These are phyloP conservation scores for Lolium perenne DNA, from an alignment of 176 grass and related monocot genomes.

Conservation along the genomic window DNA sequence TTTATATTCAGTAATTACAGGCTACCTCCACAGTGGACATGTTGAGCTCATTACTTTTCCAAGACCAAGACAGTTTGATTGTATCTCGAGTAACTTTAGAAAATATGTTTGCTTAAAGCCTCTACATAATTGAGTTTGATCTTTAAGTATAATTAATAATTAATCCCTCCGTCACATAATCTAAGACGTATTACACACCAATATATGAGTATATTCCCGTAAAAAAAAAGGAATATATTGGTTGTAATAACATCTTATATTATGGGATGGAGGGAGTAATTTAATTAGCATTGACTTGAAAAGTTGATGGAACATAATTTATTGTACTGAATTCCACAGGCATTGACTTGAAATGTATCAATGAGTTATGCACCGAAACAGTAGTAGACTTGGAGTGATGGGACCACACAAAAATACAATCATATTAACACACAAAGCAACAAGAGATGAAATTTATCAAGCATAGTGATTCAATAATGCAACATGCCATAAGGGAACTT, in stretches of 20 bases:
- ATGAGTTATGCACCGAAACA: not conserved
- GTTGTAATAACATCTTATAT: too few relatives aligned
- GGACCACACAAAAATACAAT: not conserved
- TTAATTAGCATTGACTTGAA: not conserved
- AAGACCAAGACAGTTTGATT: slow-evolving; percentile 4
- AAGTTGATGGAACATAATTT: not conserved
- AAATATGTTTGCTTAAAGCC: slow-evolving; percentile 6
- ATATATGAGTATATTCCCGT: too few relatives aligned
- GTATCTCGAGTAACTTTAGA: not conserved
- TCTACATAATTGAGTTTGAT: slow-evolving; percentile 6
- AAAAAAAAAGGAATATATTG: too few relatives aligned
- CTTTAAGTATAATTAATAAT: not conserved
- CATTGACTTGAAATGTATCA: too few relatives aligned
- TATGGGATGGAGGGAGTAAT: too few relatives aligned
- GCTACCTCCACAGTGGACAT: not conserved
- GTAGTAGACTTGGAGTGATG: not conserved
- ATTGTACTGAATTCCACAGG: not conserved
- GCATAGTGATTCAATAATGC: not conserved
- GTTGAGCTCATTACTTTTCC: not conserved
- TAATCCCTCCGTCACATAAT: too few relatives aligned
- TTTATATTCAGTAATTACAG: not conserved
- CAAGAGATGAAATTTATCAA: slow-evolving; percentile 20
- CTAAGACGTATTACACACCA: too few relatives aligned
- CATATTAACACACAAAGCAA: slow-evolving; percentile 2
- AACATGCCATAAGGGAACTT: slow-evolving; percentile 39